phyloP scores from a whole-genome alignment of 495 filamentous ascomycete genomes.

The Lasiosphaeris hirsuta region DNA sequence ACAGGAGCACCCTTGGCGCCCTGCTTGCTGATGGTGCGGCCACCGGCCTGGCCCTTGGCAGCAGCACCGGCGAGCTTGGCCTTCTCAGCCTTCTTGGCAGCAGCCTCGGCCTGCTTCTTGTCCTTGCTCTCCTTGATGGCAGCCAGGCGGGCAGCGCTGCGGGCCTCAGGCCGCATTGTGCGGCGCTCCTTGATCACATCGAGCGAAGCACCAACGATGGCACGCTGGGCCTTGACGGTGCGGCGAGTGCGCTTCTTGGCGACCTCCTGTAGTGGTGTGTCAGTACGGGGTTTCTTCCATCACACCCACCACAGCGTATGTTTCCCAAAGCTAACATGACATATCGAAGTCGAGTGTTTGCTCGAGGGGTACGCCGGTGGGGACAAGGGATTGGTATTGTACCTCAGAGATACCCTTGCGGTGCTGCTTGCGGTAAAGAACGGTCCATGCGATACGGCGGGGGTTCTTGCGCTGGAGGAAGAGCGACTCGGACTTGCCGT shows the following conservation, averaged over 20 bases:
- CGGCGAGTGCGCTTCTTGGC: slow-evolving; percentile 99
- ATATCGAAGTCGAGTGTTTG: neutral
- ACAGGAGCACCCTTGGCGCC: slow-evolving; percentile 83
- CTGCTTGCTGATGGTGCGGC: slow-evolving; percentile 90
- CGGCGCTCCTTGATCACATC: slow-evolving; percentile 99
- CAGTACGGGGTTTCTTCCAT: slow-evolving; percentile 32
- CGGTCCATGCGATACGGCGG: slow-evolving; percentile 96
- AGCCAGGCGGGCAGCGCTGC: slow-evolving; percentile 80
- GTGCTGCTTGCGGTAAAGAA: slow-evolving; percentile 96
- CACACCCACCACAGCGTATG: neutral
- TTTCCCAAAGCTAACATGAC: neutral
- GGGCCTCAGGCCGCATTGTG: slow-evolving; percentile 86
- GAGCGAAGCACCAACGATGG: slow-evolving; percentile 97
- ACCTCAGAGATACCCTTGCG: slow-evolving; percentile 99
- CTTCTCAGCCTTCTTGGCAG: slow-evolving; percentile 98
- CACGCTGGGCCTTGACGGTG: slow-evolving; percentile 97
- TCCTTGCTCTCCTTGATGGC: slow-evolving; percentile 97
- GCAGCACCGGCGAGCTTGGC: slow-evolving; percentile 79
- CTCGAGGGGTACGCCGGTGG: neutral
- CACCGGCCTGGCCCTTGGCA: slow-evolving; percentile 65
- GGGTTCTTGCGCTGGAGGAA: slow-evolving; percentile 99
- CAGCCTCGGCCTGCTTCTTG: slow-evolving; percentile 83
- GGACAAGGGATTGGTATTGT: slow-evolving; percentile 35
- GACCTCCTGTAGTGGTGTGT: slow-evolving; percentile 72
- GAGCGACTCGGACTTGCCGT: slow-evolving; percentile 98